These are phyloP conservation scores for Obba rivulosa DNA, from an alignment of 768 basidiomycete species.

Conservation along the genomic window DNA sequence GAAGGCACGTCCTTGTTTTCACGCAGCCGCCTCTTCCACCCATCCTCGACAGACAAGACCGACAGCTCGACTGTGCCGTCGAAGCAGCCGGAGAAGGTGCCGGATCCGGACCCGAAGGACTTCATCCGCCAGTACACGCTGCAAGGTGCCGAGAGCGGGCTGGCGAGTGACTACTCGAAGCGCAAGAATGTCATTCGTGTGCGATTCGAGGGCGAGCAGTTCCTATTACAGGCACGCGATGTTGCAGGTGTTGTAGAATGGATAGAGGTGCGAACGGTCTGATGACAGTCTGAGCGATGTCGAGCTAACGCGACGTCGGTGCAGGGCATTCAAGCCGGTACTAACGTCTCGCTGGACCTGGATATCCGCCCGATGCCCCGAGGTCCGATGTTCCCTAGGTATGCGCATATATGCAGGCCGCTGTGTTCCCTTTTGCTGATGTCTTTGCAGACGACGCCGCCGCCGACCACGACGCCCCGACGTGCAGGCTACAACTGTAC, in stretches of 20 bases:
- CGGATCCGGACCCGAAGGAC: conserved; percentile 39
- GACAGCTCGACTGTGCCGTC: background rate
- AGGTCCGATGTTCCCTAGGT: conserved; percentile 83
- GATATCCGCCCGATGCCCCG: conserved; percentile 91
- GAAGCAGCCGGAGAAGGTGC: conserved; percentile 4
- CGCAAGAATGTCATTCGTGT: conserved; percentile 91
- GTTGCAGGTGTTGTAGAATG: conserved; percentile 85
- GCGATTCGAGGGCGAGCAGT: conserved; percentile 92
- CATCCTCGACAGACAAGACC: conserved; percentile 7
- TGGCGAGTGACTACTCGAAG: conserved; percentile 94
- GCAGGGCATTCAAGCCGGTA: conserved; percentile 87
- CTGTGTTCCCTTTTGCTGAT: background rate
- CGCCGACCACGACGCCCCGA: background rate
- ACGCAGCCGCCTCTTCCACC: conserved; percentile 7
- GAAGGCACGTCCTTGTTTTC: conserved; percentile 11
- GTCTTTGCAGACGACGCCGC: background rate
- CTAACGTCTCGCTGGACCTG: conserved; percentile 87
- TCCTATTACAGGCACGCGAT: conserved; percentile 84
- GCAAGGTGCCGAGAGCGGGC: conserved; percentile 87
- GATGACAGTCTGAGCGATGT: background rate
- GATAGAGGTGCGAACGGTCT: conserved; percentile 71
- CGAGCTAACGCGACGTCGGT: conserved; percentile 4
- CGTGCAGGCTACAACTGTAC: too few species aligned
- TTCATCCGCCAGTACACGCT: conserved; percentile 72
- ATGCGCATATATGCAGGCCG: background rate